A percentile compares a stretch with the other conserved stretches of the same genome.
These are phyloP conservation scores for Talaromyces verruculosus DNA, from an alignment of 2,329 filamentous ascomycete genomes.

Conservation along the genomic window DNA sequence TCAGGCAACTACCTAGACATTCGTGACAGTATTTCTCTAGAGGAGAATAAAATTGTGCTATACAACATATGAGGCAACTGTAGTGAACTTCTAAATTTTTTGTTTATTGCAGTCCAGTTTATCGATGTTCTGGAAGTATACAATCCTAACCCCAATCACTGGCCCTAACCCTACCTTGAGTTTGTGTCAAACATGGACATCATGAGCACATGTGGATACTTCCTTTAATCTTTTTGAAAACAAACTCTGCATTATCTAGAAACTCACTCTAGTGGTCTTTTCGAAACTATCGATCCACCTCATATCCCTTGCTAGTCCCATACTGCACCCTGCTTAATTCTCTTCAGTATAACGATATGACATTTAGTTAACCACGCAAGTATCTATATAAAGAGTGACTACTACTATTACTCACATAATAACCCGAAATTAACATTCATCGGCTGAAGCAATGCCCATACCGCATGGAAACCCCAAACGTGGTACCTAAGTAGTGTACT, in stretches of 20 bases:
- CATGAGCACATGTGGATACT: neutral
- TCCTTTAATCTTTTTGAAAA: neutral
- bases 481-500: constrained; percentile 8
- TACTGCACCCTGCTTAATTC: neutral
- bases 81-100: neutral
- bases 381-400: neutral
- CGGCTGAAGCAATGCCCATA: neutral
- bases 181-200: neutral
- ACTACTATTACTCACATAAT: neutral
- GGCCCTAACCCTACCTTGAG: neutral
- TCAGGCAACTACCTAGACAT: neutral
- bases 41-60: neutral
- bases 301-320: neutral
- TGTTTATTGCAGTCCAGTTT: neutral
- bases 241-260: neutral
- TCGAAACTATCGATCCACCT: neutral
- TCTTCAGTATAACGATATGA: neutral
- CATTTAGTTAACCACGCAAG: neutral
- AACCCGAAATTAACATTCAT: neutral
- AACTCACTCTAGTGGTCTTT: too few relatives aligned
- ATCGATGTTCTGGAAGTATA: neutral
- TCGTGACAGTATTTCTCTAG: neutral
- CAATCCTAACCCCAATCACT: neutral
- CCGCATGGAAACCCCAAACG: neutral
- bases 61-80: neutral